A percentile compares a stretch with the other conserved stretches of the same genome.
Evolutionary conservation across 1,284 basidiomycete species (phyloP).

Genomic region (Ganoderma multipileum): DNA sequence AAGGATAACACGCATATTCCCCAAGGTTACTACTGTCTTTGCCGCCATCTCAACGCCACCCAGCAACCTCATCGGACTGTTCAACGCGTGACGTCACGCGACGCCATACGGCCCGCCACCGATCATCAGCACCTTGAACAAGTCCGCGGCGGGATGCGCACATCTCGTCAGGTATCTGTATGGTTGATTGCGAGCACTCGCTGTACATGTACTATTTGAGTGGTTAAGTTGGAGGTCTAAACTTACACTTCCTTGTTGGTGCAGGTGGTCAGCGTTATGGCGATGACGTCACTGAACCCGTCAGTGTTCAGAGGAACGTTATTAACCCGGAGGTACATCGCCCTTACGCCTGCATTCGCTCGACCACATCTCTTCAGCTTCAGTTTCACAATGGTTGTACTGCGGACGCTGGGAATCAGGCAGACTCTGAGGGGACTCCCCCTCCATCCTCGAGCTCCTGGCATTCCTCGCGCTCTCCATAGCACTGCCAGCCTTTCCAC

Average conservation of each 20-base stretch:
- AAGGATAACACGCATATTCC: no score
- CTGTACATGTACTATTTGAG: not conserved
- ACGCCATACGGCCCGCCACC: not conserved
- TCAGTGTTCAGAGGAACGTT: not conserved
- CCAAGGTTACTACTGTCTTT: no score
- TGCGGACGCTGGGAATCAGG: constrained; percentile 6
- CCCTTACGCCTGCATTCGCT: not conserved
- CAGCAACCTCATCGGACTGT: no score
- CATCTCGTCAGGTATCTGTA: not conserved
- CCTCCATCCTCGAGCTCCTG: constrained; percentile 7
- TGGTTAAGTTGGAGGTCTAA: not conserved
- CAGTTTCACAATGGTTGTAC: not conserved
- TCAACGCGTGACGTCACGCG: not conserved
- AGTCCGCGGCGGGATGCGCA: not conserved
- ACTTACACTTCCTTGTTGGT: not conserved
- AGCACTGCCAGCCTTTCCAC: constrained; percentile 13
- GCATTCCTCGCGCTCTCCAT: constrained; percentile 12
- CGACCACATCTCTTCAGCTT: not conserved
- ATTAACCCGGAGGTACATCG: not conserved
- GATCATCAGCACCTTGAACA: not conserved
- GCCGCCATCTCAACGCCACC: no score
- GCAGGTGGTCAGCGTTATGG: not conserved
- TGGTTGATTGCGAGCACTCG: not conserved
- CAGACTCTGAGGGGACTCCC: constrained; percentile 11
- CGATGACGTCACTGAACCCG: not conserved